phyloP scores from a whole-genome alignment of 768 basidiomycete species.

The Gymnopilus dilepis region DNA sequence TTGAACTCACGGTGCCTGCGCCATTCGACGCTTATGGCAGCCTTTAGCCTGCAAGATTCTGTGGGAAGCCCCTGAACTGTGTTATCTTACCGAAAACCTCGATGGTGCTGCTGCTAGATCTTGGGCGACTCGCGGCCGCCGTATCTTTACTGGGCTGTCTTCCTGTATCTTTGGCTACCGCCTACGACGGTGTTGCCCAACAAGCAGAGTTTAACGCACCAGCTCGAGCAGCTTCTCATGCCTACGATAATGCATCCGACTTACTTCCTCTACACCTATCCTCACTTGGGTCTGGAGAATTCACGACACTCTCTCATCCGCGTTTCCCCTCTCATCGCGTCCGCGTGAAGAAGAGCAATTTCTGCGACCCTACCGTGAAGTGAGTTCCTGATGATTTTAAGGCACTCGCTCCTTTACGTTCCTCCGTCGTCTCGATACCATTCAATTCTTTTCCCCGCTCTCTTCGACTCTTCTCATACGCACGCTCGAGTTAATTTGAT shows the following conservation, averaged over 20 bases:
- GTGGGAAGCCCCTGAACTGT: constrained; percentile 11
- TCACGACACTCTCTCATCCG: constrained; percentile 50
- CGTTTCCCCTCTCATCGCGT: constrained; percentile 58
- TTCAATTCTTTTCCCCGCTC: neutral
- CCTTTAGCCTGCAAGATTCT: neutral
- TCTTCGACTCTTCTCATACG: constrained; percentile 2
- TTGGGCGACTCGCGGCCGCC: neutral
- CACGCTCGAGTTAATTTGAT: constrained; percentile 2
- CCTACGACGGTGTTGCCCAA: constrained; percentile 9
- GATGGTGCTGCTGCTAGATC: constrained; percentile 7
- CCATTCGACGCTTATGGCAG: neutral
- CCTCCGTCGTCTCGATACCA: neutral
- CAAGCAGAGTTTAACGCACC: constrained; percentile 11
- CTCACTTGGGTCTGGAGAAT: constrained; percentile 31
- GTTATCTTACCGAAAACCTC: constrained; percentile 7
- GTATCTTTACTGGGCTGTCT: neutral
- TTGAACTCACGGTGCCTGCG: constrained; percentile 2
- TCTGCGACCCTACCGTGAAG: constrained; percentile 72
- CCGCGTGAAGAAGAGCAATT: constrained; percentile 63
- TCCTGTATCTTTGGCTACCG: constrained; percentile 14
- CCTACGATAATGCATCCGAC: constrained; percentile 16
- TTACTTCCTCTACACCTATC: constrained; percentile 29
- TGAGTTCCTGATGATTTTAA: constrained; percentile 31
- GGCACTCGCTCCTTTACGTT: neutral
- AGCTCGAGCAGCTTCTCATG: neutral